These are phyloP conservation scores for Flaveria ramosissima DNA, from an alignment of 129 eudicot genomes.

Conservation along the genomic window DNA sequence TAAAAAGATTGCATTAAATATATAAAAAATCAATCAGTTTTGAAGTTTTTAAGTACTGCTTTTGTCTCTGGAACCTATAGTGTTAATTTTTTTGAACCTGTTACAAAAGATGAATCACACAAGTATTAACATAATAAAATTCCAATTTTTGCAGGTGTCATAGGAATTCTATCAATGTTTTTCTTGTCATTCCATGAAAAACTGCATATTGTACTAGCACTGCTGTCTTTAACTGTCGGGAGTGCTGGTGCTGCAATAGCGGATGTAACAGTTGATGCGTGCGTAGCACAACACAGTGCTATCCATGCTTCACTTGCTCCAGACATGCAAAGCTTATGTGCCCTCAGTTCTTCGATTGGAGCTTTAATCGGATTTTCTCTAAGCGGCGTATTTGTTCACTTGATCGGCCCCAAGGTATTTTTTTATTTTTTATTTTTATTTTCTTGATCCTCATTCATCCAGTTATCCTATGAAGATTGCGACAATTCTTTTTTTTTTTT, in stretches of 20 bases:
- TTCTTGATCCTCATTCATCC: background rate
- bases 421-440: background rate
- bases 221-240: constrained; percentile 65
- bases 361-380: constrained; percentile 70
- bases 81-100: background rate
- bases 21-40: background rate
- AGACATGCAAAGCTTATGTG: constrained; percentile 93
- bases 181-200: constrained; percentile 63
- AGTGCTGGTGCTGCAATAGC: constrained; percentile 96
- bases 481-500: background rate
- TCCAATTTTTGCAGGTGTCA: constrained; percentile 48
- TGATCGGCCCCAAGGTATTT: constrained; percentile 86
- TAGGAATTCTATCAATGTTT: constrained; percentile 80
- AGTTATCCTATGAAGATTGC: background rate
- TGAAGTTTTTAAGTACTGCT: background rate
- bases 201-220: constrained; percentile 70
- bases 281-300: constrained; percentile 83
- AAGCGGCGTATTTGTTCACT: constrained; percentile 88
- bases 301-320: constrained; percentile 73
- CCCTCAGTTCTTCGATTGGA: constrained; percentile 79
- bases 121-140: background rate
- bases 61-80: background rate
- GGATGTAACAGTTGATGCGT: constrained; percentile 95
- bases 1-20: background rate
- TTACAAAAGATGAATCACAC: background rate